Percentiles rank a stretch among this genome's conserved stretches.
Evolutionary conservation across 306 rosid genomes (phyloP).

Genomic region (Dryas octopetala): DNA sequence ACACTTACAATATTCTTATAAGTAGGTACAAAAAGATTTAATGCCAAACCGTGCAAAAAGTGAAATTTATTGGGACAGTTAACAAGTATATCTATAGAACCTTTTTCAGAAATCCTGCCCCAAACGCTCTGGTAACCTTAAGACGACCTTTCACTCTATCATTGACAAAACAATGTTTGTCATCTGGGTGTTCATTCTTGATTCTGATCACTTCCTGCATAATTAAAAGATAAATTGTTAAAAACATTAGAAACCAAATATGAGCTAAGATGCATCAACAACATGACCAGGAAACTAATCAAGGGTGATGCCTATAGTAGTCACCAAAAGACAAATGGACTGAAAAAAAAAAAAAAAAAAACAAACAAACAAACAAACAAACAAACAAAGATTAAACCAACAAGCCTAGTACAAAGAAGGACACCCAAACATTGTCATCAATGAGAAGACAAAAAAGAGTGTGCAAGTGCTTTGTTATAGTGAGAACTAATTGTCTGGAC

Average conservation of each 20-base stretch:
- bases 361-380: no score
- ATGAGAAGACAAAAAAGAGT: constrained; percentile 3
- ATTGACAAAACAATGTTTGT: constrained; percentile 77
- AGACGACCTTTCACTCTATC: constrained; percentile 96
- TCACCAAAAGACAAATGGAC: neutral
- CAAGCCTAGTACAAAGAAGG: constrained; percentile 8
- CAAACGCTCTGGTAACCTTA: constrained; percentile 96
- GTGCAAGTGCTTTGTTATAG: constrained; percentile 1
- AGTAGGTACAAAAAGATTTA: neutral
- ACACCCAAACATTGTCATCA: constrained; percentile 12
- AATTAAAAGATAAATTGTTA: constrained; percentile 18
- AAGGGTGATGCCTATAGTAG: constrained; percentile 5
- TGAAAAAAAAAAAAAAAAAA: neutral
- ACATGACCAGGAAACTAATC: constrained; percentile 13
- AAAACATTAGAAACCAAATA: constrained; percentile 5
- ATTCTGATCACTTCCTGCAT: constrained; percentile 88
- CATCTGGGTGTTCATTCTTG: constrained; percentile 94
- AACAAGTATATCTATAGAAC: constrained; percentile 39
- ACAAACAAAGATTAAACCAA: neutral
- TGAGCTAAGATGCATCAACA: constrained; percentile 16
- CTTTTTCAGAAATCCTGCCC: constrained; percentile 98
- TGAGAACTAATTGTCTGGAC: neutral
- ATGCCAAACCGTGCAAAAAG: constrained; percentile 9
- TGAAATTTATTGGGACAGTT: neutral
- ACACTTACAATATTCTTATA: neutral